Percentiles rank a stretch among this genome's conserved stretches.
phyloP scores from a whole-genome alignment of 495 filamentous ascomycete genomes.

The Daldinia decipiens region DNA sequence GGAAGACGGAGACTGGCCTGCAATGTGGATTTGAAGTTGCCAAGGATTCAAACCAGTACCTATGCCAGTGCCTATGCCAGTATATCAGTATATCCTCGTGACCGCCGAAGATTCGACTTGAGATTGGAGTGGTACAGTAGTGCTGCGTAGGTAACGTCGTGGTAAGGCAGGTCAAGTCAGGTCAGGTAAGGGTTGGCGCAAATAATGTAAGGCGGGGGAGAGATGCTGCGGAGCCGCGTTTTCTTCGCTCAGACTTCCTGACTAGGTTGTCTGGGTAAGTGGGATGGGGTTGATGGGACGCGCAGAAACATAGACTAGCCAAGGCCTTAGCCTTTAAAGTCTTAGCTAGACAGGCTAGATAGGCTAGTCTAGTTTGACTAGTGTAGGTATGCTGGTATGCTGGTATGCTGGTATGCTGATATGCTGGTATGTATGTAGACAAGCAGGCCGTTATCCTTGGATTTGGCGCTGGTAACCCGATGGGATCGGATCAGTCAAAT shows the following conservation, averaged over 20 bases:
- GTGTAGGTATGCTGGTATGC: no score
- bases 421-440: not conserved
- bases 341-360: not conserved
- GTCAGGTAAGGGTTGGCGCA: conserved; percentile 41
- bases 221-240: conserved; percentile 43
- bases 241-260: conserved; percentile 15
- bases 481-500: conserved; percentile 47
- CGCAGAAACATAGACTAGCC: not conserved
- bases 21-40: conserved; percentile 39
- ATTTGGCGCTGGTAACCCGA: conserved; percentile 43
- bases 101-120: conserved; percentile 38
- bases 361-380: conserved; percentile 6
- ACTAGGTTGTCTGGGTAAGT: conserved; percentile 3
- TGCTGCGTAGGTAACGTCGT: conserved; percentile 40
- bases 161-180: conserved; percentile 39
- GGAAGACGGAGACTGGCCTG: conserved; percentile 39
- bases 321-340: not conserved
- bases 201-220: conserved; percentile 46
- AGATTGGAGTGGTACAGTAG: conserved; percentile 40
- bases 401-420: no score
- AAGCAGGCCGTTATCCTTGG: conserved; percentile 29
- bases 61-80: conserved; percentile 26
- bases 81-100: conserved; percentile 42
- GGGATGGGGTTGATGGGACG: conserved; percentile 8
- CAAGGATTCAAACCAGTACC: conserved; percentile 38